Base-by-base conservation (phyloP, 768 basidiomycete species). In the Lactifluus piperatus region DNA sequence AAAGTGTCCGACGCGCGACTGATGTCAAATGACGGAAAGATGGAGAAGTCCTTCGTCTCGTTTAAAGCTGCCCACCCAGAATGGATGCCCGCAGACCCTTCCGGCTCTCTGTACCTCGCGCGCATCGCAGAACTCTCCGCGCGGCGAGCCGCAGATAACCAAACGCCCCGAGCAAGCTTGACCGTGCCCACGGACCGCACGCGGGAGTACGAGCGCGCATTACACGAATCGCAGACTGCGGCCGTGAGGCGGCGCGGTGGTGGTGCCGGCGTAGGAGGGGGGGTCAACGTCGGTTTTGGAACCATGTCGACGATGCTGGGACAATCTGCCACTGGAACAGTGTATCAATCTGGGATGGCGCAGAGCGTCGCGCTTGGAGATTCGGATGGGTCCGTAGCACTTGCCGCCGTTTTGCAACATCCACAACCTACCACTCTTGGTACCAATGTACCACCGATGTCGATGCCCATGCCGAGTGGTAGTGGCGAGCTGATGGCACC, bases 1-100 rank as follows among this genome's bases (percentile, higher is more conserved):
- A 73, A 76, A 39, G 80, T 79, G 8, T 75, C 77, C 13, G 88
- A 92, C 64, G 83, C 84, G 65, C 82, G 82, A 59, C 85, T 88
- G 78, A 77, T 88, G 66, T 91, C 89, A 5, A 90, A 89, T 62
- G 88, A 95, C 65, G 91, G 91, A 36, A 99, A 99, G 79, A 97
- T 99, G 94, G 97, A 99, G 77, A 97, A 98, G 76, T 91, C 88
- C 71, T 91, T 97, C 75, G 75, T 95, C 32, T 91, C 89, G 68
- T 97, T 97, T 79, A 95, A 94, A 75, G 92, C 92, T 44, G 88
- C 92, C 1, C 91, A 97, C 73, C 95, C 95, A 11, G 91, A 93
- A 59, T 99, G 95, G 95, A 88, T 82, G 62, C 95, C 95, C 0
- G 77, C 83, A 0, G 94, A 99, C 68, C 92, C 93, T 0, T 81